These are phyloP conservation scores for Zygosaccharomyces kombuchaensis DNA, from an alignment of 805 yeast species.

Conservation along the genomic window DNA sequence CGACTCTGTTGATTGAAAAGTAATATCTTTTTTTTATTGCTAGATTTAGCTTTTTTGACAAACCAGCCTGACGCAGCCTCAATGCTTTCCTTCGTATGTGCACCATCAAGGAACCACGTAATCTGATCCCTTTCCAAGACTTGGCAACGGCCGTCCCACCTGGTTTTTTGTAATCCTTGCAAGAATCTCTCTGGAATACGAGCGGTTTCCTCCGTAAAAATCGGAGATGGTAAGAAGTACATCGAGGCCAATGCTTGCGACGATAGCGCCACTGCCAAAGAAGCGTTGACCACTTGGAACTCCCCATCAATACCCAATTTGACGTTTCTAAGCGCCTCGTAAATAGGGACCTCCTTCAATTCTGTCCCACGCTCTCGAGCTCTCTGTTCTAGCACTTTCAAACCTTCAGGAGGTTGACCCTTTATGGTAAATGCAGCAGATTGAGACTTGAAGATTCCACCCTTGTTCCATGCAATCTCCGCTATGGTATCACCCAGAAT, in stretches of 20 bases:
- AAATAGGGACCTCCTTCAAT: slow-evolving; percentile 49
- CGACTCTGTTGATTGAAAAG: slow-evolving; percentile 94
- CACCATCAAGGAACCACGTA: slow-evolving; percentile 92
- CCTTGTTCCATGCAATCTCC: slow-evolving; percentile 93
- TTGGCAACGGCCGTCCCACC: slow-evolving; percentile 98
- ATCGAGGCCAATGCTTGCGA: slow-evolving; percentile 52
- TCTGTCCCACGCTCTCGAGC: slow-evolving; percentile 59
- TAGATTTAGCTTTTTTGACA: slow-evolving; percentile 23
- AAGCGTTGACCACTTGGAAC: slow-evolving; percentile 82
- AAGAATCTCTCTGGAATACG: slow-evolving; percentile 46
- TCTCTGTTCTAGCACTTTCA: slow-evolving; percentile 55
- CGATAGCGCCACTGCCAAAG: slow-evolving; percentile 74
- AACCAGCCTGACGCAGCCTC: slow-evolving; percentile 84
- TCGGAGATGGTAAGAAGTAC: slow-evolving; percentile 37
- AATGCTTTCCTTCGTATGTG: slow-evolving; percentile 88
- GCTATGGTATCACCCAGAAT: slow-evolving; percentile 84
- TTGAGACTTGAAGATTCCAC: slow-evolving; percentile 78
- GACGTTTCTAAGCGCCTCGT: slow-evolving; percentile 36
- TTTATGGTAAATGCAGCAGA: slow-evolving; percentile 64
- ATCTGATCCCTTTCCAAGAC: slow-evolving; percentile 44
- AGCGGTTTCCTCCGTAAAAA: slow-evolving; percentile 11
- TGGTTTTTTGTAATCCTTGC: slow-evolving; percentile 59
- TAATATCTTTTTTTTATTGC: slow-evolving; percentile 42
- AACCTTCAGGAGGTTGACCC: slow-evolving; percentile 51
- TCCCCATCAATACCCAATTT: slow-evolving; percentile 75